Evolutionary conservation across 2,329 filamentous ascomycete genomes (phyloP), one percentile per base, ranked within the genome.

Genomic region (Colletotrichum horii): DNA sequence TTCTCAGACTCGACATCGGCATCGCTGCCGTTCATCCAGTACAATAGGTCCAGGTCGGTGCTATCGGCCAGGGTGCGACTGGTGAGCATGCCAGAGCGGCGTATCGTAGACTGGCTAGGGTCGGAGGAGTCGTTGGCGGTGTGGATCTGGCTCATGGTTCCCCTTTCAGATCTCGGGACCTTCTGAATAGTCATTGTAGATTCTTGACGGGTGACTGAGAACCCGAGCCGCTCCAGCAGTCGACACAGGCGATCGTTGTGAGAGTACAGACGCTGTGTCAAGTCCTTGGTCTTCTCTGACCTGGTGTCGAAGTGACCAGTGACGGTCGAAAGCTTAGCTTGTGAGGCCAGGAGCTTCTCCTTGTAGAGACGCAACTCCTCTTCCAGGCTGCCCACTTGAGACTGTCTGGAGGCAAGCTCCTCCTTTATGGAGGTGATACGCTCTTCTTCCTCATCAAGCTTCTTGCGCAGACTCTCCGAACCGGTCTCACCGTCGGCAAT

Each of bases 201-300:
- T 55, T 94, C 92, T 77, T 95, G 92, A 38, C 95, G 92, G 4
- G 92, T 92, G 19, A 98, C 90, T 1, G 94, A 92, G 81, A 97
- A 98, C 15, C 96, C 96, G 6, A 98, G 89, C 34, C 95, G 92
- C 81, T 98, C 96, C 1, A 99, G 88, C 64, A 99, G 91, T 67
- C 94, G 92, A 75, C 91, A 91, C n/a, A 98, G 88, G 28, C 95
- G 93, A 79, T 97, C 94, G 77, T 97, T 96, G 77, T 98, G 95
- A 2, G 92, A 90, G 82, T 95, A 97, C 6, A 98, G 88, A 71
- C 93, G 92, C 80, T 96, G 94, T 2, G 96, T 97, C 15, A 98
- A 87, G 77, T 98, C 95, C 82, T 95, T 95, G 7, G 95, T 93
- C 77, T 93, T 93, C 68, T 89, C 87, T 55, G 94, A 93, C 61